phyloP scores from a whole-genome alignment of 2,329 filamentous ascomycete genomes.

The Stachybotrys elegans region DNA sequence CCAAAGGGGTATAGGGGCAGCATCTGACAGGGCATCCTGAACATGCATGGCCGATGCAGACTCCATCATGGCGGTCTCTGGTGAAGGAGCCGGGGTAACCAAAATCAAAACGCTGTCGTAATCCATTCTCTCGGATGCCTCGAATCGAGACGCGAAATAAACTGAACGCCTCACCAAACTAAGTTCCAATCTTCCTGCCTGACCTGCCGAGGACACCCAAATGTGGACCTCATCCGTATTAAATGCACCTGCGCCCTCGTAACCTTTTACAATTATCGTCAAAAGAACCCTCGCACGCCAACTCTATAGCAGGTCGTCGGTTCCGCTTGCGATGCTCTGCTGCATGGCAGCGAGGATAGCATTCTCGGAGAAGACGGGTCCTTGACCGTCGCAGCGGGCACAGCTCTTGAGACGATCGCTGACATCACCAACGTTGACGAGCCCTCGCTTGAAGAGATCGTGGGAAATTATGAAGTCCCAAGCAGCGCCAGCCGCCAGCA shows the following conservation, averaged over 20 bases:
- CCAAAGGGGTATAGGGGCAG: no score
- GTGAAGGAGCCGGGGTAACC: no score
- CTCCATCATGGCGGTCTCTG: no score
- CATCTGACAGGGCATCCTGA: no score
- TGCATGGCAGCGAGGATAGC: constrained; percentile 71
- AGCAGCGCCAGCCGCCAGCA: constrained; percentile 71
- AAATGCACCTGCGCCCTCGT: constrained; percentile 10
- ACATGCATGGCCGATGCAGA: no score
- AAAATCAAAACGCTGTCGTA: no score
- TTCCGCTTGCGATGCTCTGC: constrained; percentile 69
- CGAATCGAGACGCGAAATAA: no score
- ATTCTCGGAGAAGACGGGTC: constrained; percentile 80
- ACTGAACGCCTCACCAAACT: no score
- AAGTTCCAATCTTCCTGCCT: no score
- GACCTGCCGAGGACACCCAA: no score
- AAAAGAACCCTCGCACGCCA: neutral
- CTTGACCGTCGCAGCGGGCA: constrained; percentile 80
- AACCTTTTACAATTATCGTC: constrained; percentile 7
- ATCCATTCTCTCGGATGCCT: no score
- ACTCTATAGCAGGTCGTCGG: constrained; percentile 63
- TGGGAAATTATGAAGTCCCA: constrained; percentile 89
- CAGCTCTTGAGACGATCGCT: constrained; percentile 70
- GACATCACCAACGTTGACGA: constrained; percentile 77
- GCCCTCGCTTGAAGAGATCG: constrained; percentile 67
- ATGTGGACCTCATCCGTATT: constrained; percentile 19